Evolutionary conservation across 768 basidiomycete species (phyloP).

Genomic region (Mycena leptocephala): DNA sequence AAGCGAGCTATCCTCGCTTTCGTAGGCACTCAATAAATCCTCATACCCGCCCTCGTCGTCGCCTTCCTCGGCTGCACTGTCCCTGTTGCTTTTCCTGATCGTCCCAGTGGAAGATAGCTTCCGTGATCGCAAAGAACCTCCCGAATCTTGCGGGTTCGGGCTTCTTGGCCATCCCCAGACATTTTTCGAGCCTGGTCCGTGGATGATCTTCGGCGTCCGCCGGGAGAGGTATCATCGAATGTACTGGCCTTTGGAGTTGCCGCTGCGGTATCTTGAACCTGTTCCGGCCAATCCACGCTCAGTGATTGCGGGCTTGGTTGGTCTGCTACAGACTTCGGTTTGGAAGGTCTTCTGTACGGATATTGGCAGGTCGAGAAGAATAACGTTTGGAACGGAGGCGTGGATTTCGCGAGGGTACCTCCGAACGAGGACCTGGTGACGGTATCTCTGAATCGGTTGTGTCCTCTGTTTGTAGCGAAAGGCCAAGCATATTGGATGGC

Average conservation of each 20-base stretch:
- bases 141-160: slow-evolving; percentile 63
- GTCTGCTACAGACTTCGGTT: slow-evolving; percentile 43
- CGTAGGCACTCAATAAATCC: slow-evolving; percentile 85
- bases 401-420: slow-evolving; percentile 36
- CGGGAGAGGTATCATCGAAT: slow-evolving; percentile 60
- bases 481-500: slow-evolving; percentile 16
- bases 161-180: slow-evolving; percentile 54
- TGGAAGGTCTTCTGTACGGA: slow-evolving; percentile 60
- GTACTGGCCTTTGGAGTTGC: slow-evolving; percentile 72
- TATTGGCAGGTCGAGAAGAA: slow-evolving; percentile 60
- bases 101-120: slow-evolving; percentile 63
- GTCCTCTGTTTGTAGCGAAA: slow-evolving; percentile 49
- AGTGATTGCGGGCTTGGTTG: slow-evolving; percentile 64
- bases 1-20: slow-evolving; percentile 72
- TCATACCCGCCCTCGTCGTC: slow-evolving; percentile 84
- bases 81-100: slow-evolving; percentile 60
- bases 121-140: slow-evolving; percentile 55
- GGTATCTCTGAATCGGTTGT: slow-evolving; percentile 69
- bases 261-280: slow-evolving; percentile 60
- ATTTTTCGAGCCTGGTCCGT: slow-evolving; percentile 57
- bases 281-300: slow-evolving; percentile 69
- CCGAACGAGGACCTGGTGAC: slow-evolving; percentile 44
- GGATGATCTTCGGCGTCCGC: slow-evolving; percentile 40
- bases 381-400: slow-evolving; percentile 72
- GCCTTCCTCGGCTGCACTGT: slow-evolving; percentile 83